Percentiles rank a stretch among this genome's conserved stretches.
These are phyloP conservation scores for Lentinula lateritia DNA, from an alignment of 768 basidiomycete species.

Conservation along the genomic window DNA sequence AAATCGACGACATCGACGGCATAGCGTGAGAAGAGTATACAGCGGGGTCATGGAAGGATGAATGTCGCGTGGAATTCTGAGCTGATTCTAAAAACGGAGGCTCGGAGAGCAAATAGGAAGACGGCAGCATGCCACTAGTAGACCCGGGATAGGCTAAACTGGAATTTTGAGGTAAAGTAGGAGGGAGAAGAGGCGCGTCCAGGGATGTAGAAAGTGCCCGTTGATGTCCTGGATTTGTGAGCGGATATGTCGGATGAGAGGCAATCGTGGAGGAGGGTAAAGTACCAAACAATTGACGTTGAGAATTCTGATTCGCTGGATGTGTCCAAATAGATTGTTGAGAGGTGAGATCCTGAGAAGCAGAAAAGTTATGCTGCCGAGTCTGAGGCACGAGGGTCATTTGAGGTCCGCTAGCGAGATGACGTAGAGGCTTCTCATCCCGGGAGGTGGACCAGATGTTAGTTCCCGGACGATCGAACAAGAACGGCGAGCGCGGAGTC, in stretches of 20 bases:
- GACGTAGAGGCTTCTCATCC: conserved; percentile 37
- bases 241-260: background rate
- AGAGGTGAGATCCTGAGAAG: conserved; percentile 1
- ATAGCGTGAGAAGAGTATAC: conserved; percentile 19
- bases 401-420: background rate
- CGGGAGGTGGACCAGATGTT: conserved; percentile 66
- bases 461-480: conserved; percentile 39
- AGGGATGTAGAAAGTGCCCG: background rate
- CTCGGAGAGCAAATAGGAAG: background rate
- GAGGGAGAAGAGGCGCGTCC: background rate
- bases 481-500: conserved; percentile 45
- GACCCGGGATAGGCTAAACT: background rate
- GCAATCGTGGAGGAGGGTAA: background rate
- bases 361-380: background rate
- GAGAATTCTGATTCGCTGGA: background rate
- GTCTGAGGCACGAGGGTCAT: background rate
- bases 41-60: conserved; percentile 24
- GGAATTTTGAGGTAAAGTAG: background rate
- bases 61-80: conserved; percentile 14
- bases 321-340: background rate
- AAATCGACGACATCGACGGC: conserved; percentile 26
- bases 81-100: background rate
- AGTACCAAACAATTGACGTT: too few relatives aligned
- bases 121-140: background rate
- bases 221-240: background rate